phyloP scores from a whole-genome alignment of 495 filamentous ascomycete species.

The Trichoderma gamsii region DNA sequence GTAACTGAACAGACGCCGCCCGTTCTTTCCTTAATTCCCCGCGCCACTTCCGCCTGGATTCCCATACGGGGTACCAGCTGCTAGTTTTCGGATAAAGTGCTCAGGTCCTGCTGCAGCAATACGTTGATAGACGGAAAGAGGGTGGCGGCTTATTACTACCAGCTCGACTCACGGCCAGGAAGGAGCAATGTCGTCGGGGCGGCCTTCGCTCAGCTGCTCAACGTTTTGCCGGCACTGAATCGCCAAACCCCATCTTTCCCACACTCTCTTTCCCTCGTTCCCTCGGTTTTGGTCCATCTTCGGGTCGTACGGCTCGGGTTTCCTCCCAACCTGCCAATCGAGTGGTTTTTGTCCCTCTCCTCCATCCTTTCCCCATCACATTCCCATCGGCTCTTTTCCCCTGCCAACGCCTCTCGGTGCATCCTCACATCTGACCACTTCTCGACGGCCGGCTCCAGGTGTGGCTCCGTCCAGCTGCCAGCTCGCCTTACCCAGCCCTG shows the following conservation, averaged over 20 bases:
- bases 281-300: not conserved
- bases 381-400: not conserved
- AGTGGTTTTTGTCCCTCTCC: conserved; percentile 6
- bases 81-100: not conserved
- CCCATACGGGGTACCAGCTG: not conserved
- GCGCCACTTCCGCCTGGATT: not conserved
- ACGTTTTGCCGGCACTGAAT: conserved; percentile 1
- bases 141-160: not conserved
- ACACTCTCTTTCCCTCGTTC: not conserved
- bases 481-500: conserved; percentile 24
- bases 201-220: not conserved
- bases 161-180: not conserved
- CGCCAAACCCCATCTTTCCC: not conserved
- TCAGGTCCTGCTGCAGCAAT: not conserved
- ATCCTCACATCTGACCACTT: not conserved
- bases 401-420: not conserved
- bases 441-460: not conserved
- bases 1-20: no score
- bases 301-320: conserved; percentile 1
- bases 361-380: not conserved
- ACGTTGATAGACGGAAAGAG: not conserved
- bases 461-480: conserved; percentile 27
- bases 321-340: not conserved
- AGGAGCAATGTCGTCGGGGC: not conserved
- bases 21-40: not conserved